Evolutionary conservation across 352 stramenopile genomes (phyloP), one percentile per base, ranked within the genome.

Genomic region (Phytophthora pinifolia): DNA sequence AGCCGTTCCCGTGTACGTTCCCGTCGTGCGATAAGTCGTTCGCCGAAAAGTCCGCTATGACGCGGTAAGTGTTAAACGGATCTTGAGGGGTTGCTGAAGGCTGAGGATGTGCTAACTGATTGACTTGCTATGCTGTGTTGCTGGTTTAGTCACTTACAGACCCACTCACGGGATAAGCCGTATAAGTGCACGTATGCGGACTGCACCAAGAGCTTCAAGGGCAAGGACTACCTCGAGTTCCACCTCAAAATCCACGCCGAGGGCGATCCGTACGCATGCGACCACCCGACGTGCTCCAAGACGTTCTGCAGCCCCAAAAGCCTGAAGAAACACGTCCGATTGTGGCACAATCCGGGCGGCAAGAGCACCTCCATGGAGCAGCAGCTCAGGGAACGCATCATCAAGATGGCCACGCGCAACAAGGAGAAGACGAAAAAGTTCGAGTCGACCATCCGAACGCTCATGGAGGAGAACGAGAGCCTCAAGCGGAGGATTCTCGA

Each of bases 201-300:
- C 49, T 96, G 86, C 54, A 79, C 69, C 27, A 95, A 95, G 73
- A 89, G 85, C 61, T 95, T 95, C 49, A 92, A 92, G 65, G 83
- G 83, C 29, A 92, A 92, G 51, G 83, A 92, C 29, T 92, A 92
- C 49, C 60, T 92, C 29, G 77, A 92, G 39, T 92, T 92, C 46
- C 83, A 90, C 44, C 59, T 92, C n/a, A 92, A 92, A 57, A 90
- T 92, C 49, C 83, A 92, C 32, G 76, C 70, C 0, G 83, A 92
- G 60, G 83, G 83, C 8, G 86, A 89, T 37, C 83, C 83, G 41
- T 92, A 92, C 62, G 79, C 83, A 10, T 90, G 79, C 39, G 78
- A 90, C 36, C 80, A 90, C 45, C 76, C 79, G n/a, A 82, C 71
- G 34, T 92, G 83, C 53, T 86, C 78, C 41, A 92, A 92, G 69